Base-by-base conservation (phyloP, 1,284 basidiomycete genomes). In the Mycena citricolor region DNA sequence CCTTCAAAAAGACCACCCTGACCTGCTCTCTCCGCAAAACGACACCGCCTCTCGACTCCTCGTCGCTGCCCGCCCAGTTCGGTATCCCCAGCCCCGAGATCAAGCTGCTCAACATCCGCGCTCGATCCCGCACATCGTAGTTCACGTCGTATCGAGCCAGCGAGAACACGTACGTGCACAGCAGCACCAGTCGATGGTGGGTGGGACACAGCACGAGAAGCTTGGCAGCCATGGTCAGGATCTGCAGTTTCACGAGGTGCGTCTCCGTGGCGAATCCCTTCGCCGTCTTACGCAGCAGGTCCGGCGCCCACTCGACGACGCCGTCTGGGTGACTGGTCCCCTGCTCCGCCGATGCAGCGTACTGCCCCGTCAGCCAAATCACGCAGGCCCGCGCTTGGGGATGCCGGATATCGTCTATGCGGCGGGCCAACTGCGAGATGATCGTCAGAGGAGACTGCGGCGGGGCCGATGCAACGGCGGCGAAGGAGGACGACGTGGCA, bases 311-410 rank as follows among this genome's bases (percentile, higher is more conserved):
- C 16, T 79, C 73, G 4, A 73, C 65, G 3, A 74, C 60, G 4
- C 66, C 66, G 30, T 55, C 61, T 26, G 63, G 57, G n/a, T n/a
- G n/a, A 16, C 59, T 65, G 42, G 47, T 52, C 7, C 49, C 49
- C 26, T 35, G 54, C 23, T 63, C 62, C 14, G 62, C 56, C 6
- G 64, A 62, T 7, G 69, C 70, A 3, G 86, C 76, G 61, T 90
- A 91, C 62, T 94, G 90, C 0, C 94, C 94, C 0, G 92, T 90
- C 0, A 97, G 76, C 91, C 92, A 94, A 29, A 92, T 68, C 0
- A 95, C 81, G 54, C 87, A 93, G 0, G 91, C 90, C 19, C 89
- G 71, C 1, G 94, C 91, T 51, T 80, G 75, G 1, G 86, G 72
- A 57, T 92, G 86, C 12, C 69, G 75, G 37, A 97, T 89, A 39